A percentile compares a stretch with the other conserved stretches of the same genome.
phyloP scores from a whole-genome alignment of 768 basidiomycete species.

The Boletus reticulatus region DNA sequence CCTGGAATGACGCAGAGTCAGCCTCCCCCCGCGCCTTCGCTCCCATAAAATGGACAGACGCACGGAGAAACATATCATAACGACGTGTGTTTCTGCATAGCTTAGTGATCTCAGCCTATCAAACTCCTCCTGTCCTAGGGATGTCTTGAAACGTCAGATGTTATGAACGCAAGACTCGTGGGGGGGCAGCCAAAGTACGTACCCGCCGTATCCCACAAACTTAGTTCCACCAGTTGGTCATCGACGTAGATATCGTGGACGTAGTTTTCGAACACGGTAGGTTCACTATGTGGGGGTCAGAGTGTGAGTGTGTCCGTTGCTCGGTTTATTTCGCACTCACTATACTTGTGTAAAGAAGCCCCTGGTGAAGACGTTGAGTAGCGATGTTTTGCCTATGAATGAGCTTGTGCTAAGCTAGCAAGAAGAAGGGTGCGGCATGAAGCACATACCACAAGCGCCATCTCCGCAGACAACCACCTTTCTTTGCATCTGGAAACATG shows the following conservation, averaged over 20 bases:
- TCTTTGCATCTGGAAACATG: slow-evolving; percentile 42
- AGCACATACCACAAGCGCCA: slow-evolving; percentile 77
- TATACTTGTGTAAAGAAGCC: slow-evolving; percentile 96
- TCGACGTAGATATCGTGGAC: slow-evolving; percentile 88
- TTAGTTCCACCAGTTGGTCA: slow-evolving; percentile 84
- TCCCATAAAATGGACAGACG: slow-evolving; percentile 18
- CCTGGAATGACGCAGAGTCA: slow-evolving; percentile 38
- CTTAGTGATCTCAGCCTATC: slow-evolving; percentile 91
- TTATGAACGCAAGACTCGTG: slow-evolving; percentile 13
- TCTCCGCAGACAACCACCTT: slow-evolving; percentile 94
- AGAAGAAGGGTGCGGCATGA: not conserved
- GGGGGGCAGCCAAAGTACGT: slow-evolving; percentile 7
- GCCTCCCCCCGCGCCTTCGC: not conserved
- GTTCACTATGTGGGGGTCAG: slow-evolving; percentile 54
- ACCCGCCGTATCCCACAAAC: slow-evolving; percentile 98
- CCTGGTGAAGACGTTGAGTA: slow-evolving; percentile 84
- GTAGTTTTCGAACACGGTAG: slow-evolving; percentile 97
- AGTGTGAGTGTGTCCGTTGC: not conserved
- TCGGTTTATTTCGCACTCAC: slow-evolving; percentile 43
- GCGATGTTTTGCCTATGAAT: slow-evolving; percentile 70
- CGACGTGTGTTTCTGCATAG: slow-evolving; percentile 94
- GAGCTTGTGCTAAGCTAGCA: slow-evolving; percentile 7
- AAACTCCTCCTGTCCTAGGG: slow-evolving; percentile 90
- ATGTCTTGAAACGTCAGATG: slow-evolving; percentile 33
- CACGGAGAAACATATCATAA: slow-evolving; percentile 96